Evolutionary conservation across 495 filamentous ascomycete species (phyloP), one percentile per base, ranked within the genome.

Genomic region (Xylaria longipes): DNA sequence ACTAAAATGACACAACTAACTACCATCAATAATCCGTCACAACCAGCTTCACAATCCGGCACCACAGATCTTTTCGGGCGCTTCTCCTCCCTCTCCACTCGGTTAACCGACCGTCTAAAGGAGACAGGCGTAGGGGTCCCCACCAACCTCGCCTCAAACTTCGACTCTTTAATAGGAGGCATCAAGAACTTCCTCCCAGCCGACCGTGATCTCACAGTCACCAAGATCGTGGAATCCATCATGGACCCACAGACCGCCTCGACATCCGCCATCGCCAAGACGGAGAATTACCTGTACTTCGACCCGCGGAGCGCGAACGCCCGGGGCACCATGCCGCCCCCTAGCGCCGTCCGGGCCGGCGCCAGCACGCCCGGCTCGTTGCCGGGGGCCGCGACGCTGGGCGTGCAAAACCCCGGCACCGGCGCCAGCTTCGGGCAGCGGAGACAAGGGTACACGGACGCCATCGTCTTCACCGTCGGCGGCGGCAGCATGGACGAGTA

Each of bases 1-100:
- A 98, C 96, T 14, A 94, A 95, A 46, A 98, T 98, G 96, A 98
- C 97, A 22, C 98, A 98, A 91, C 94, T 99, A 86, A 94, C 95
- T 5, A 95, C 95, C 8, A 78, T 84, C 76, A 84, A 80, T 68
- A 90, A 89, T 17, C 90, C 95, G 5, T 87, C 90, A 2, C 88
- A 92, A 70, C 88, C 89, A 20, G 41, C 71, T 37, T 81, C 90
- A 41, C 87, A 89, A 65, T 82, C 82, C 0, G 78, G 83, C 27
- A 91, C 92, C 5, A 88, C 91, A 2, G 89, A 93, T 67, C 85
- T 99, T 29, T 97, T 98, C 86, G 89, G 91, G 41, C 94, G 94
- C 14, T 97, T 98, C 82, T 92, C 89, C 43, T 91, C 90, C 68
- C 93, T 98, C 73, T 97, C 95, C 33, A 95, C 90, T 60, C 89